A percentile compares a stretch with the other conserved stretches of the same genome.
These are phyloP conservation scores for Handroanthus guayacan DNA, from an alignment of 257 asterid genomes.

Conservation along the genomic window DNA sequence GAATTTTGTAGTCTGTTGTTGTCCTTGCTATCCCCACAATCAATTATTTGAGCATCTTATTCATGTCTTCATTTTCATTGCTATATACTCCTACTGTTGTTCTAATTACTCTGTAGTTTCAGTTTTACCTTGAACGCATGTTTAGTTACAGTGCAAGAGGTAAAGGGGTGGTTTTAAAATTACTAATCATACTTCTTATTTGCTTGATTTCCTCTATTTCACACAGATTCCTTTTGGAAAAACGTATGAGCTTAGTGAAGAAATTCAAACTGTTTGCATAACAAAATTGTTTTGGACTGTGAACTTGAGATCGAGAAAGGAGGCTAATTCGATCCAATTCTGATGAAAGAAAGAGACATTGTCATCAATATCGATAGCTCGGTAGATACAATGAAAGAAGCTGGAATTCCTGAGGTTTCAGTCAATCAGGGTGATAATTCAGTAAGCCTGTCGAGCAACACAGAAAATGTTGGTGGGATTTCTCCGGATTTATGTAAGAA, in stretches of 20 bases:
- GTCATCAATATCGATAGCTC: constrained; percentile 58
- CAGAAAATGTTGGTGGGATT: constrained; percentile 33
- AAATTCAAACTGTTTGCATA: not conserved
- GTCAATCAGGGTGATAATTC: constrained; percentile 41
- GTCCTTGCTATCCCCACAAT: constrained; percentile 25
- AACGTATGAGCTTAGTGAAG: constrained; percentile 26
- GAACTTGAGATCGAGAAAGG: constrained; percentile 17
- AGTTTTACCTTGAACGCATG: not conserved
- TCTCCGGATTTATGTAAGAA: constrained; percentile 45
- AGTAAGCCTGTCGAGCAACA: not conserved
- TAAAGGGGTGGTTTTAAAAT: not conserved
- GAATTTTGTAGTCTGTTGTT: constrained; percentile 17
- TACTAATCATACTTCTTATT: not conserved
- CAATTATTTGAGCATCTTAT: constrained; percentile 20
- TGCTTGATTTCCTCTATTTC: constrained; percentile 13
- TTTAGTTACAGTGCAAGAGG: not conserved
- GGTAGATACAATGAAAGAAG: constrained; percentile 41
- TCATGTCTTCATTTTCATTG: constrained; percentile 34
- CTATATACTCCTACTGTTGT: not conserved
- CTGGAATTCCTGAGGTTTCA: constrained; percentile 22
- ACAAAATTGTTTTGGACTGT: not conserved
- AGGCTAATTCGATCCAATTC: constrained; percentile 38
- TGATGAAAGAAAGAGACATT: constrained; percentile 49
- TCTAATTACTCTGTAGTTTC: not conserved
- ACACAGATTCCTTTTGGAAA: constrained; percentile 34